Base-by-base conservation (phyloP, 306 rosid species). In the Datisca glomerata region DNA sequence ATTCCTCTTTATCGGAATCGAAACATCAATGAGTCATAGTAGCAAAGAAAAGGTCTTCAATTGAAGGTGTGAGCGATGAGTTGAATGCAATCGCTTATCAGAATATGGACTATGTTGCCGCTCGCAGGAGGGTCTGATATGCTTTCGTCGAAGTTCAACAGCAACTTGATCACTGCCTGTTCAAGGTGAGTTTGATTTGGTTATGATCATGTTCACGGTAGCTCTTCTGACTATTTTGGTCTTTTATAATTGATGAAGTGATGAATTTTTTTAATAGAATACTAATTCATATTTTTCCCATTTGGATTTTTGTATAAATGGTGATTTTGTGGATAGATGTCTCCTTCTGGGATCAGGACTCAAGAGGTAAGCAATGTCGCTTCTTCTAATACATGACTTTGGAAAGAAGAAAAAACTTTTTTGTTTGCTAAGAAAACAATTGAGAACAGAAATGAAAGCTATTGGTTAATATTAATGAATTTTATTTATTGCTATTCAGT, bases 331-430 rank as follows among this genome's bases (percentile, higher is more conserved):
- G 34, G 41, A 24, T 61, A 82, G 96, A 48, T 59, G 64, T 86
- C 94, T 64, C 94, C 93, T 57, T 2, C 80, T 25, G 96, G 87
- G 49, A 76, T 82, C 68, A 67, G 19, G 55, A 73, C 93, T 16
- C 61, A 76, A 43, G 96, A 86, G 71, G 94, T 81, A 61, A 73
- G 80, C 35, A 3, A 27, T 63, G 38, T 21, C 56, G 57, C 57
- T 4, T 18, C 29, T 21, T 19, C 25, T 46, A 42, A 9, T 40
- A 31, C 36, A 8, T 25, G 21, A n/a, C n/a, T n/a, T n/a, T n/a
- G n/a, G n/a, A n/a, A n/a, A n/a, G n/a, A n/a, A n/a, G n/a, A n/a
- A n/a, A n/a, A n/a, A n/a, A n/a, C n/a, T n/a, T n/a, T n/a, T n/a
- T n/a, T n/a, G n/a, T n/a, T n/a, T n/a, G n/a, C n/a, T n/a, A n/a